Conservation (phyloP, 139 green algal genomes). For the Chlorella sp. region DNA sequence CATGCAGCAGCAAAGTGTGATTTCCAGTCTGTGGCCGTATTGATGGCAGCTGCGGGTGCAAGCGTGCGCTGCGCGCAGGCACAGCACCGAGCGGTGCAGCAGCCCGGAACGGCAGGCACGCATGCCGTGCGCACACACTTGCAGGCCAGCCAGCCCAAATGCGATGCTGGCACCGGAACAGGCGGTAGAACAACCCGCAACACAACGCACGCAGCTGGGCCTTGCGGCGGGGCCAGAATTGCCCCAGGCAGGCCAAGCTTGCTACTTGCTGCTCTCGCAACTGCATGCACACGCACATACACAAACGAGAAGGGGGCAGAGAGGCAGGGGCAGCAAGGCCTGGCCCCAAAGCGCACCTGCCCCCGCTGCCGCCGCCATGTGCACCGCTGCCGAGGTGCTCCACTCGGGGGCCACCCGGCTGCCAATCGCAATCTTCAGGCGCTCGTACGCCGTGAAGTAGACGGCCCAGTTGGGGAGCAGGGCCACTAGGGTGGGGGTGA, state of each 20-base stretch:
- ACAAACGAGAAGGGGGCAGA: too few relatives aligned
- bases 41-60: too few relatives aligned
- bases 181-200: neutral
- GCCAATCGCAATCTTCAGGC: constrained; percentile 74
- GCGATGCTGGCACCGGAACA: neutral
- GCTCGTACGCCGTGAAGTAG: constrained; percentile 95
- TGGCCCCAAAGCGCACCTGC: constrained; percentile 61
- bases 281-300: too few relatives aligned
- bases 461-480: constrained; percentile 98
- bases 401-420: constrained; percentile 30
- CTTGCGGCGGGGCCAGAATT: neutral
- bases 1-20: neutral
- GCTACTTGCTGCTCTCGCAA: too few relatives aligned
- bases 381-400: constrained; percentile 44
- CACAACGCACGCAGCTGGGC: neutral
- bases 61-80: too few relatives aligned
- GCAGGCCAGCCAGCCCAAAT: neutral
- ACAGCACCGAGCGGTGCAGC: too few relatives aligned
- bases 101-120: too few relatives aligned
- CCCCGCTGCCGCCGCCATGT: constrained; percentile 85
- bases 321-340: too few relatives aligned
- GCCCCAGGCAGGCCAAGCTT: too few relatives aligned
- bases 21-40: neutral
- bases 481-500: constrained; percentile 93
- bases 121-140: too few relatives aligned